Evolutionary conservation across 1,139 yeast genomes (phyloP), one percentile per base, ranked within the genome.

Genomic region (Spencermartinsiella ligniputridi): DNA sequence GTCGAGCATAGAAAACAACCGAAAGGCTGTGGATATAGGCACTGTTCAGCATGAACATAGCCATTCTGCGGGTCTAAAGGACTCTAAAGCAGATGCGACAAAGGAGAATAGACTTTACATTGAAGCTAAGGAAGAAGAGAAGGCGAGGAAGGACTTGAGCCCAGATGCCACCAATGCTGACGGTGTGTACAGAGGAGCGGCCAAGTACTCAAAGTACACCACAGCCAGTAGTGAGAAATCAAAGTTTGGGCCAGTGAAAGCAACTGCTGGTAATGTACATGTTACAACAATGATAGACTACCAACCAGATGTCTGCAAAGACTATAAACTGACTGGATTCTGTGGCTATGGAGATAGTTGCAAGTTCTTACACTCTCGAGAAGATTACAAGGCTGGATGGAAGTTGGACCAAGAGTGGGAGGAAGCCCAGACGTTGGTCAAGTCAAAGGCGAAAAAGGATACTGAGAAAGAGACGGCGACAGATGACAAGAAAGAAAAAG

Each of bases 331-430:
- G 55, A 90, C 95, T 0, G 98, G 98, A 0, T 90, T 81, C 60
- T 94, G 98, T 71, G 97, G 97, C 3, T 94, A 83, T 61, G 99
- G 99, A 6, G 98, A 94, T 58, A 83, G 95, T n/a, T 94, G 99
- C 69, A 94, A 92, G 67, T 94, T 94, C 63, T 64, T 92, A 24
- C 98, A 94, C 61, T 78, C 86, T 11, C 68, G 98, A 61, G 96
- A 87, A 53, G 96, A 89, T 61, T 85, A 84, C 65, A 79, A 76
- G 51, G 82, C 82, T 34, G 85, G 83, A 18, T 81, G 83, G 76
- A 81, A 84, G 48, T 63, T 81, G 1, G 76, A 74, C 17, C 75
- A 73, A 50, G 96, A 87, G 38, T 88, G 96, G 96, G 83, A 85
- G 53, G 49, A 54, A 39, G 49, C 54, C 21, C 32, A 27, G 15